These are phyloP conservation scores for Paraconiothyrium sp. DNA, from an alignment of 2,329 filamentous ascomycete genomes.

Conservation along the genomic window DNA sequence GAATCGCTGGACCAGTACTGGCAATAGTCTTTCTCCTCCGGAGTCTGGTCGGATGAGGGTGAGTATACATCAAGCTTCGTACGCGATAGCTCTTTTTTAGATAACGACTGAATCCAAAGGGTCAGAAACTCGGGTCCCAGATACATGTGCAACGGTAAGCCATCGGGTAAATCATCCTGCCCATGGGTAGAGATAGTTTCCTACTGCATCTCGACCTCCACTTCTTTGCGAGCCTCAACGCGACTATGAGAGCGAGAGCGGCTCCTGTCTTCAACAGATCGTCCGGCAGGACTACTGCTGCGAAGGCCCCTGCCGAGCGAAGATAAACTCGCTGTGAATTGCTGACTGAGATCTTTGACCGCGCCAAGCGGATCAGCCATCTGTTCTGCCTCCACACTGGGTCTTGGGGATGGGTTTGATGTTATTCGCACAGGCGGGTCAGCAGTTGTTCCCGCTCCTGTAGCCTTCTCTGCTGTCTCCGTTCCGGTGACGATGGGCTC, in stretches of 20 bases:
- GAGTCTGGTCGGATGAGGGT: not conserved
- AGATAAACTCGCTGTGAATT: conserved; percentile 43
- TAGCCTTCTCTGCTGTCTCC: conserved; percentile 44
- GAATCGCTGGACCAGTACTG: not conserved
- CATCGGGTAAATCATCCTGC: not conserved
- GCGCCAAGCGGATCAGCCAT: conserved; percentile 28
- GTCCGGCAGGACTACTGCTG: conserved; percentile 29
- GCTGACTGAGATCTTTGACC: conserved; percentile 42
- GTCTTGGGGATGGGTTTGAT: conserved; percentile 22
- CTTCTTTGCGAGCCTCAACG: conserved; percentile 32
- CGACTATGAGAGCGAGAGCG: conserved; percentile 18
- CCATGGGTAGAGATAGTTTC: not conserved
- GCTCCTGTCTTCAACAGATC: conserved; percentile 28
- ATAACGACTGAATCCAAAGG: not conserved
- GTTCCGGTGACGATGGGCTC: conserved; percentile 47
- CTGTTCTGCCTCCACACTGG: not conserved
- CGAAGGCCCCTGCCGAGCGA: conserved; percentile 35
- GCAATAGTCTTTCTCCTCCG: not conserved
- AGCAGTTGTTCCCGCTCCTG: conserved; percentile 40
- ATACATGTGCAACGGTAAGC: not conserved
- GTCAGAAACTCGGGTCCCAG: not conserved
- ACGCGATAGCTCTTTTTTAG: not conserved
- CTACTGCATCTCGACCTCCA: conserved; percentile 51
- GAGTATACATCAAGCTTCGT: not conserved
- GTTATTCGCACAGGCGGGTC: conserved; percentile 20